A percentile compares a stretch with the other conserved stretches of the same genome.
Evolutionary conservation across 139 green algal genomes (phyloP).

Genomic region (Desmodesmus armatus): DNA sequence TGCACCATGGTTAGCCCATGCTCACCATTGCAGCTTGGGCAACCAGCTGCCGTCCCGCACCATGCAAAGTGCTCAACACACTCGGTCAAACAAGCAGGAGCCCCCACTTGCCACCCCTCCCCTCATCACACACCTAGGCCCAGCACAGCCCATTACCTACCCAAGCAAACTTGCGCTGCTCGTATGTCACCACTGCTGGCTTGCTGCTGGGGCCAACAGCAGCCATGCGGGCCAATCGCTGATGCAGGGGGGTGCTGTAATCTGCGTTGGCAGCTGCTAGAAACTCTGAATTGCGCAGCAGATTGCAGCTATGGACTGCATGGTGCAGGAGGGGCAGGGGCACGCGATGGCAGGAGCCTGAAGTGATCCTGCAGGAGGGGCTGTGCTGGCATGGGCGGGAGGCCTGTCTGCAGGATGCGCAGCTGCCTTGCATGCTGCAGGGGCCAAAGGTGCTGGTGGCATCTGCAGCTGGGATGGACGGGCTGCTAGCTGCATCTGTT

Average conservation of each 20-base stretch:
- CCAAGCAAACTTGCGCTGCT: conserved; percentile 13
- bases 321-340: conserved; percentile 25
- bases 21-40: background rate
- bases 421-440: background rate
- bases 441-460: background rate
- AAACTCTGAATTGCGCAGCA: conserved; percentile 52
- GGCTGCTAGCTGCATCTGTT: background rate
- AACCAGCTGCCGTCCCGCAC: too few species aligned
- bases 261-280: background rate
- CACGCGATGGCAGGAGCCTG: background rate
- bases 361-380: background rate
- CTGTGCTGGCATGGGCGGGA: background rate
- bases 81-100: too few species aligned
- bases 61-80: too few species aligned
- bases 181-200: background rate
- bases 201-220: background rate
- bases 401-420: background rate
- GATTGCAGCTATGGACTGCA: conserved; percentile 40
- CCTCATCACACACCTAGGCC: too few species aligned
- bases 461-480: background rate
- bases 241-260: background rate
- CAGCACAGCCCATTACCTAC: background rate
- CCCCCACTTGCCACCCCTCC: too few species aligned
- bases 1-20: background rate
- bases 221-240: background rate